These are phyloP conservation scores for Debaryomyces sp. DNA, from an alignment of 1,139 yeast species.

Conservation along the genomic window DNA sequence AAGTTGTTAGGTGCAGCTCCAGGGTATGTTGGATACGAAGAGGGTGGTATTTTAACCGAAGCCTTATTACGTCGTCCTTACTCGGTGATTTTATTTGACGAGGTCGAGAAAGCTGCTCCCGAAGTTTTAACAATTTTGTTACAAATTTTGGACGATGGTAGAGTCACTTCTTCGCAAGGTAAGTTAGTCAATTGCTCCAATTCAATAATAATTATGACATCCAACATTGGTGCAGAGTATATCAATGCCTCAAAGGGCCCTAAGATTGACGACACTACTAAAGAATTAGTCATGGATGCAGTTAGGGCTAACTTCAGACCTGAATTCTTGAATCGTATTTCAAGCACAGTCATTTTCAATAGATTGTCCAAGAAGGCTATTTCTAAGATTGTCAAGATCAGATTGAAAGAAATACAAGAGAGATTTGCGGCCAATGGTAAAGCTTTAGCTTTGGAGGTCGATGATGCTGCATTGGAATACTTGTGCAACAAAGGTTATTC, in stretches of 20 bases:
- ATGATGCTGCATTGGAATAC: constrained; percentile 76
- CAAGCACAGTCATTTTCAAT: constrained; percentile 90
- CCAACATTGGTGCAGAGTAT: constrained; percentile 93
- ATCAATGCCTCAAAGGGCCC: constrained; percentile 70
- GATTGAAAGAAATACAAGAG: constrained; percentile 80
- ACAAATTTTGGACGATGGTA: constrained; percentile 95
- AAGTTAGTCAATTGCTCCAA: constrained; percentile 91
- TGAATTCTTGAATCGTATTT: constrained; percentile 93
- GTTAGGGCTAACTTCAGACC: constrained; percentile 96
- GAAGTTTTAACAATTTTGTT: constrained; percentile 90
- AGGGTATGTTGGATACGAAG: constrained; percentile 97
- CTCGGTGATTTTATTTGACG: constrained; percentile 92
- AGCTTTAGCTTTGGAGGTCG: constrained; percentile 67
- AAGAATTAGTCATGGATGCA: constrained; percentile 77
- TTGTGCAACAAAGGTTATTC: constrained; percentile 87
- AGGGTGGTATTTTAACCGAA: constrained; percentile 95
- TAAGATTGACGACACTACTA: constrained; percentile 66
- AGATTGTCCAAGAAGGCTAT: constrained; percentile 89
- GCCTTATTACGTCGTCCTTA: constrained; percentile 90
- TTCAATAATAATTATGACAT: constrained; percentile 92
- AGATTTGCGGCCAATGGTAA: constrained; percentile 86
- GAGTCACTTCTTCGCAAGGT: constrained; percentile 93
- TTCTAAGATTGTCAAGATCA: constrained; percentile 83
- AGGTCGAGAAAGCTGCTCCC: constrained; percentile 99
- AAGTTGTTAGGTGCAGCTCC: constrained; percentile 97